Evolutionary conservation across 345 rosid genomes (phyloP).

Genomic region (Boechera divaricarpa): DNA sequence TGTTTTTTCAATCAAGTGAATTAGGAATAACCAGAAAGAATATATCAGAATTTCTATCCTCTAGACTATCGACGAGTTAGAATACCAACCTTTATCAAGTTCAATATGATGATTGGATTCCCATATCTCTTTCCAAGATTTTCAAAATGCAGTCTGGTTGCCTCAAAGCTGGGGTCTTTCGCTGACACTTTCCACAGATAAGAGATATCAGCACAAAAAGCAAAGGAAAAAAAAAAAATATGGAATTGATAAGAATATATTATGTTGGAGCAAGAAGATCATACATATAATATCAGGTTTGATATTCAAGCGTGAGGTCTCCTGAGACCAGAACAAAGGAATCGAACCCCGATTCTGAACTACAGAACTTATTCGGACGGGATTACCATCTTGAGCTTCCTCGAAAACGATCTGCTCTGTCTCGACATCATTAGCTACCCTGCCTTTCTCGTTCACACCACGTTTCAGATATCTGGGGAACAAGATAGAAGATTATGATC

Average conservation of each 20-base stretch:
- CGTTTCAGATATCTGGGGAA: constrained; percentile 76
- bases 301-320: constrained; percentile 82
- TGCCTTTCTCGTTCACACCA: constrained; percentile 93
- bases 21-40: constrained; percentile 23
- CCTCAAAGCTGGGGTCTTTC: constrained; percentile 76
- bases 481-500: constrained; percentile 33
- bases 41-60: constrained; percentile 26
- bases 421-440: constrained; percentile 99
- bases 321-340: constrained; percentile 98
- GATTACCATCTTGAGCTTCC: constrained; percentile 69
- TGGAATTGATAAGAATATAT: background rate
- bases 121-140: constrained; percentile 93
- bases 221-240: background rate
- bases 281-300: constrained; percentile 92
- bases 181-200: constrained; percentile 65
- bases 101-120: constrained; percentile 80
- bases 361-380: constrained; percentile 80
- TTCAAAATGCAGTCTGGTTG: constrained; percentile 91
- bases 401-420: constrained; percentile 91
- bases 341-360: constrained; percentile 97
- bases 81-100: constrained; percentile 79
- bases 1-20: constrained; percentile 45
- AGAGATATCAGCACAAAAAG: constrained; percentile 40
- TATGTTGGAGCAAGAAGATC: constrained; percentile 36
- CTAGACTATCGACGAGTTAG: constrained; percentile 17